Conservation (phyloP, 2,329 filamentous ascomycete species). For the Metarhizium robertsii region DNA sequence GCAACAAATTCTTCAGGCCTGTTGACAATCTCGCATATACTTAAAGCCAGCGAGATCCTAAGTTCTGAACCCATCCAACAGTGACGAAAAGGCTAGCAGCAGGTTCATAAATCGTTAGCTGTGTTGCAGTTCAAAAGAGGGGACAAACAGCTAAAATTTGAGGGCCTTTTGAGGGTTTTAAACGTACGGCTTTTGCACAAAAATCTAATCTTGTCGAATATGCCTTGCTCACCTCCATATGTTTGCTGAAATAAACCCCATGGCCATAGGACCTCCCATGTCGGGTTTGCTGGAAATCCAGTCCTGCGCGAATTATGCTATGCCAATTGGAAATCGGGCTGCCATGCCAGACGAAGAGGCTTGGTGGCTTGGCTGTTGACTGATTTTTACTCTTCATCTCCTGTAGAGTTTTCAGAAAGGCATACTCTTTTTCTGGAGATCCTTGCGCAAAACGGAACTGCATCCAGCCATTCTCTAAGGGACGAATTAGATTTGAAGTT, state of each 20-base stretch:
- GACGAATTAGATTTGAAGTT: not conserved
- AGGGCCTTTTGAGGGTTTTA: not conserved
- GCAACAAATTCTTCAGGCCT: too few species aligned
- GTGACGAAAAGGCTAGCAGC: too few species aligned
- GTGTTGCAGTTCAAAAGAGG: too few species aligned
- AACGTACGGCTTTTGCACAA: not conserved
- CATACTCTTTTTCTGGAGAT: conserved; percentile 74
- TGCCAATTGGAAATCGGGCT: conserved; percentile 76
- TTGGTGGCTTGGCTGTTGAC: conserved; percentile 42
- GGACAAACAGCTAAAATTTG: too few species aligned
- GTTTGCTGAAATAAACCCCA: conserved; percentile 69
- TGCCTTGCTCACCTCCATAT: conserved; percentile 14
- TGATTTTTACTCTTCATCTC: conserved; percentile 21
- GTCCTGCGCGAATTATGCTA: conserved; percentile 72
- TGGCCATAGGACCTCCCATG: conserved; percentile 67
- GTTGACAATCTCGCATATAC: too few species aligned
- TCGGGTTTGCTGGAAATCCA: conserved; percentile 55
- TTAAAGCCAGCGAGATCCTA: too few species aligned
- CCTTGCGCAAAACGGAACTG: conserved; percentile 47
- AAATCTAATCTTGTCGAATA: not conserved
- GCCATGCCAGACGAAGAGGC: conserved; percentile 82
- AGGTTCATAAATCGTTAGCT: too few species aligned
- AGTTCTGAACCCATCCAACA: too few species aligned
- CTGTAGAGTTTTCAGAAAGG: conserved; percentile 57
- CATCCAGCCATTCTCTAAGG: conserved; percentile 38